A percentile compares a stretch with the other conserved stretches of the same genome.
Evolutionary conservation across 2,329 filamentous ascomycete species (phyloP).

Genomic region (Onygena corvina): DNA sequence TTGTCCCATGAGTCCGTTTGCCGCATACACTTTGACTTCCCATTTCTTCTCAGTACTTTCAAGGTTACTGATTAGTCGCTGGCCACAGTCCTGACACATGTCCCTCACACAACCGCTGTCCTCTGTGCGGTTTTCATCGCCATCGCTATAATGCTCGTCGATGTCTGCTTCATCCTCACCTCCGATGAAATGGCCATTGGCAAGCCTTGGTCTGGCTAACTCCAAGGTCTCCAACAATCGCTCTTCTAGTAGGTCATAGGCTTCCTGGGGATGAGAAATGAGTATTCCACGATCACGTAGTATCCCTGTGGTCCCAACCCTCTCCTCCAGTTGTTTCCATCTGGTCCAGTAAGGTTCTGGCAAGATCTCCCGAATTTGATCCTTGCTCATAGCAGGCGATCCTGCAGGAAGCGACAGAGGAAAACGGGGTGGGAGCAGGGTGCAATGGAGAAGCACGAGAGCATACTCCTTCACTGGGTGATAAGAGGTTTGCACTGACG

Average conservation of each 20-base stretch:
- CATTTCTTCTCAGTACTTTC: constrained; percentile 41
- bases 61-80: constrained; percentile 35
- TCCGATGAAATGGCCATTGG: constrained; percentile 46
- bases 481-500: constrained; percentile 23
- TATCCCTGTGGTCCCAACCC: constrained; percentile 40
- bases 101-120: constrained; percentile 25
- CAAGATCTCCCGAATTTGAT: constrained; percentile 40
- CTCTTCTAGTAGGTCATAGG: constrained; percentile 53
- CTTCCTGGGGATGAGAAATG: constrained; percentile 50
- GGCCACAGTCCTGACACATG: constrained; percentile 41
- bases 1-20: constrained; percentile 83
- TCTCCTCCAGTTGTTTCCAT: constrained; percentile 44
- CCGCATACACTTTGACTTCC: constrained; percentile 76
- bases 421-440: constrained; percentile 41
- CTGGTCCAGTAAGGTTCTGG: constrained; percentile 35
- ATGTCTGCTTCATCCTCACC: constrained; percentile 20
- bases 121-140: constrained; percentile 24
- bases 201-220: constrained; percentile 43
- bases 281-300: constrained; percentile 48
- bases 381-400: constrained; percentile 25
- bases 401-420: constrained; percentile 35
- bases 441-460: constrained; percentile 50
- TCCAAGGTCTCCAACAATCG: constrained; percentile 49
- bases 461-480: constrained; percentile 40
- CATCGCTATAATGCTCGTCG: constrained; percentile 17